Percentiles rank a stretch among this genome's conserved stretches.
phyloP scores from a whole-genome alignment of 1,284 basidiomycete genomes.

The Puccinia novopanici region DNA sequence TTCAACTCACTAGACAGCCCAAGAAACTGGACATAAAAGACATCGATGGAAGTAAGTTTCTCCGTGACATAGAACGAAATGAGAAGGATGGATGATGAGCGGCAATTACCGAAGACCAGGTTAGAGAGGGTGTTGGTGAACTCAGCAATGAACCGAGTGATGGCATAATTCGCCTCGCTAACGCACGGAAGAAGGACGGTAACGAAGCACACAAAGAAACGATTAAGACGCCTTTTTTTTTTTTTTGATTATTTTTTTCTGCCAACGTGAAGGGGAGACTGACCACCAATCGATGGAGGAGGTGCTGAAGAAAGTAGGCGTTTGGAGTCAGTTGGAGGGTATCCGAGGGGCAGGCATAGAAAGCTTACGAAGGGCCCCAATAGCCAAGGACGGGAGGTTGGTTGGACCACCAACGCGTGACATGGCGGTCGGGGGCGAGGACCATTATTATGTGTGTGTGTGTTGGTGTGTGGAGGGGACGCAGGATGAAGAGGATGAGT shows the following conservation, averaged over 20 bases:
- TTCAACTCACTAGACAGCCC: constrained; percentile 5
- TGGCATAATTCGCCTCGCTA: constrained; percentile 52
- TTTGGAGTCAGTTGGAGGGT: neutral
- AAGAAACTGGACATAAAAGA: constrained; percentile 25
- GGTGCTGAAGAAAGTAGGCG: neutral
- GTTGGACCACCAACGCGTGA: constrained; percentile 48
- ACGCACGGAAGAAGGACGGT: neutral
- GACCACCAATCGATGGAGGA: constrained; percentile 51
- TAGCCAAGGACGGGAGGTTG: constrained; percentile 33
- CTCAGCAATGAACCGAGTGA: constrained; percentile 60
- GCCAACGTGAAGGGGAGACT: neutral
- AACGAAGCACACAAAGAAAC: neutral
- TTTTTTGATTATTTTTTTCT: too few species aligned
- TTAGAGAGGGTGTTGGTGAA: constrained; percentile 62
- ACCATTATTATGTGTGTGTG: neutral
- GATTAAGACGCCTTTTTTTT: neutral
- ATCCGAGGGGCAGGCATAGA: neutral
- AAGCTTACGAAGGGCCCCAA: constrained; percentile 46
- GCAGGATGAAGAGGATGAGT: too few species aligned
- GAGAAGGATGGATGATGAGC: neutral
- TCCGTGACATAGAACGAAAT: neutral
- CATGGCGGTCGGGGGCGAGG: neutral
- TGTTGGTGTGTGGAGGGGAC: too few species aligned
- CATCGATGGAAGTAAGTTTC: neutral
- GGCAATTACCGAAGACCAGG: constrained; percentile 59